A percentile compares a stretch with the other conserved stretches of the same genome.
phyloP scores from a whole-genome alignment of 176 grass and related monocot genomes.

The Oryza brachyantha region DNA sequence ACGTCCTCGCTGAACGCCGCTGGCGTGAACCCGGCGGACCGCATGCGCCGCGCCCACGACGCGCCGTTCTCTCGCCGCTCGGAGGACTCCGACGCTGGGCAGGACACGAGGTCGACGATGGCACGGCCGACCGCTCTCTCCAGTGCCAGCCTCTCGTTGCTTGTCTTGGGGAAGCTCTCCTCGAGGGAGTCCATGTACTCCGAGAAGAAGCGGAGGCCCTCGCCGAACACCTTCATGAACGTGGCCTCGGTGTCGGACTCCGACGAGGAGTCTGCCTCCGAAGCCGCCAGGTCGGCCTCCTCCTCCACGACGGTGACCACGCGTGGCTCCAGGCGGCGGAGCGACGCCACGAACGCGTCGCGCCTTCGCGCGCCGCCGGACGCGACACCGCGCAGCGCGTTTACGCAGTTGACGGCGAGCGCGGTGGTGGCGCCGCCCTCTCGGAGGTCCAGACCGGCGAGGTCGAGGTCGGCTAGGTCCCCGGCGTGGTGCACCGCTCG shows the following conservation, averaged over 20 bases:
- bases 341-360: conserved; percentile 48
- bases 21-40: conserved; percentile 62
- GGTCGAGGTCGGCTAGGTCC: conserved; percentile 75
- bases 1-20: conserved; percentile 92
- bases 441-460: conserved; percentile 61
- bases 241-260: conserved; percentile 55
- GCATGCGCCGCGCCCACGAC: conserved; percentile 61
- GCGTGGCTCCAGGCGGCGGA: conserved; percentile 63
- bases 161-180: conserved; percentile 83
- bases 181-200: conserved; percentile 89
- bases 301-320: conserved; percentile 88
- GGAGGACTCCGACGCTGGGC: conserved; percentile 59
- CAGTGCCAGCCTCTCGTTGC: conserved; percentile 81
- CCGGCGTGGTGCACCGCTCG: conserved; percentile 71
- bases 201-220: conserved; percentile 85
- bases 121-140: conserved; percentile 73
- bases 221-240: conserved; percentile 82
- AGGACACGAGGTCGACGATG: conserved; percentile 80
- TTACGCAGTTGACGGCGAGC: conserved; percentile 88
- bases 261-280: neutral
- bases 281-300: conserved; percentile 71
- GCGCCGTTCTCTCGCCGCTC: conserved; percentile 75
- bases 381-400: conserved; percentile 60
- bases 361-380: conserved; percentile 43
- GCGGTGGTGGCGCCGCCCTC: conserved; percentile 44